Base-by-base conservation (phyloP, 768 basidiomycete species). In the Podaxis rugospora region DNA sequence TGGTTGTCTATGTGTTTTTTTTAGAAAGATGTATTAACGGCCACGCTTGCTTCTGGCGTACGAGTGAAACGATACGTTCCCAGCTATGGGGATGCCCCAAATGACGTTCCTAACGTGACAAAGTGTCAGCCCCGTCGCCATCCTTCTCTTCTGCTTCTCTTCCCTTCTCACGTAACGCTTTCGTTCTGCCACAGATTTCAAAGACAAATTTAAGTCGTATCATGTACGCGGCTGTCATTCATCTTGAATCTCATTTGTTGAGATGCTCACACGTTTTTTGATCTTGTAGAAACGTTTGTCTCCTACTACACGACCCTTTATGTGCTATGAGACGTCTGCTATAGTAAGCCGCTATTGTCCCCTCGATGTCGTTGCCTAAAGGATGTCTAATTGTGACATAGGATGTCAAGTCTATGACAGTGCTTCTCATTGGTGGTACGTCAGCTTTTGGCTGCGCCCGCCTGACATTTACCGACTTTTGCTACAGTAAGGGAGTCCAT, bases 251-350 rank as follows among this genome's bases (percentile, higher is more conserved):
- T 13, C 40, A 40, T 37, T 21, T 18, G 13, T 7, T 28, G 10
- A 37, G 9, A n/a, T 11, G 44, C 27, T 59, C 62, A 9, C 35
- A 5, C 42, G 28, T 21, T 21, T 21, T 13, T 55, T 59, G 36
- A 49, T 23, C 55, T 37, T 52, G 46, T 62, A 88, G 84, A 83
- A 78, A 68, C 80, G 80, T 23, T 72, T 81, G 23, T 89, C 87
- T 1, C 84, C 85, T 1, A 71, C 78, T 36, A 72, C 78, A 27
- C 77, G 89, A 4, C 76, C 83, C 0, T 89, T 89, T 66, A 83
- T 87, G 65, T 85, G 82, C 63, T 83, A 90, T 65, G 83, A 87
- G 66, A 89, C 88, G 0, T 87, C 87, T 40, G 88, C 88, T 4
- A 83, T 89, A 49, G 88, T 88, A 66, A 55, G 86, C 80, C 4